Conservation (phyloP, 345 rosid genomes). For the Nasturtium officinale region DNA sequence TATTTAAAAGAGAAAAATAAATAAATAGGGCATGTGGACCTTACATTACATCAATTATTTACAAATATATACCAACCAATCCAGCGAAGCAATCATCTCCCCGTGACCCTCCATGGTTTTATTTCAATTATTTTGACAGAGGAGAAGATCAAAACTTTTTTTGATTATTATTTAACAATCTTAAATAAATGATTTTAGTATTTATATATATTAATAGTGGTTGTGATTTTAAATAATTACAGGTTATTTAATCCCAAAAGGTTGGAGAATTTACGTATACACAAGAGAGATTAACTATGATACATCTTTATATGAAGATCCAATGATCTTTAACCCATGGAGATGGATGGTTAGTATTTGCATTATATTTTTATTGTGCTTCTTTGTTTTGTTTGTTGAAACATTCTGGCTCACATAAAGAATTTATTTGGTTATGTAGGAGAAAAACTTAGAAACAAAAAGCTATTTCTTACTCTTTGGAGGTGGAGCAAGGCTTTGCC, state of each 20-base stretch:
- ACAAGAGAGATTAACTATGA: slow-evolving; percentile 84
- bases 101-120: slow-evolving; percentile 49
- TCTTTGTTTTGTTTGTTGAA: slow-evolving; percentile 1
- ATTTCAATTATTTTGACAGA: slow-evolving; percentile 48
- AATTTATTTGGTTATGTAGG: slow-evolving; percentile 50
- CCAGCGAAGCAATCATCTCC: slow-evolving; percentile 59
- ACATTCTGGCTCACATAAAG: slow-evolving; percentile 12
- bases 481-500: slow-evolving; percentile 89
- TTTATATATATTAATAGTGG: neutral
- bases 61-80: slow-evolving; percentile 59
- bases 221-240: slow-evolving; percentile 20
- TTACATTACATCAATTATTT: slow-evolving; percentile 54
- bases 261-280: slow-evolving; percentile 94
- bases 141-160: slow-evolving; percentile 15
- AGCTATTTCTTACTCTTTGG: slow-evolving; percentile 71
- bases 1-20: neutral
- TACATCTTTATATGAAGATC: slow-evolving; percentile 64
- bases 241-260: slow-evolving; percentile 84
- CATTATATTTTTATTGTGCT: neutral
- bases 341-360: slow-evolving; percentile 75
- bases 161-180: neutral
- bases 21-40: slow-evolving; percentile 54
- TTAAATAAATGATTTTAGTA: neutral
- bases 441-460: slow-evolving; percentile 62
- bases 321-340: slow-evolving; percentile 86